Conservation (phyloP, 345 rosid species). For the Citrus glauca region DNA sequence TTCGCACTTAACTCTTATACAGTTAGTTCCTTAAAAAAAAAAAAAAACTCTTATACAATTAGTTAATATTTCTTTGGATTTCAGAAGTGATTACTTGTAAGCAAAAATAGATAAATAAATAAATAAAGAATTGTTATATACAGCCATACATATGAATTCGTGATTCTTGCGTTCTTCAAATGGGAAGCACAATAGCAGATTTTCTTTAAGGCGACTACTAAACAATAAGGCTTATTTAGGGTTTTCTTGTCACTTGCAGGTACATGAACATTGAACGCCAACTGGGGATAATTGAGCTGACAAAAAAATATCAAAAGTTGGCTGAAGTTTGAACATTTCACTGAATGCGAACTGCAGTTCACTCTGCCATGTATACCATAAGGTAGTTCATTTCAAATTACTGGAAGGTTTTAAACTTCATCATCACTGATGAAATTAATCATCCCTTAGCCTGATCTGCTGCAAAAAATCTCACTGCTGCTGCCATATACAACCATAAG, state of each 20-base stretch:
- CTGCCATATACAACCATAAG: not conserved
- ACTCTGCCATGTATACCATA: not conserved
- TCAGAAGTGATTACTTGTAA: too few relatives aligned
- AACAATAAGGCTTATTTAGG: not conserved
- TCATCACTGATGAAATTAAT: too few relatives aligned
- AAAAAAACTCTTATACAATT: too few relatives aligned
- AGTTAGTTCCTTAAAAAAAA: too few relatives aligned
- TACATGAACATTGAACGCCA: not conserved
- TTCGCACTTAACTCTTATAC: too few relatives aligned
- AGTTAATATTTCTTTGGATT: too few relatives aligned
- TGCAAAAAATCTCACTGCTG: slow-evolving; percentile 35
- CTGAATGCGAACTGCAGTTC: not conserved
- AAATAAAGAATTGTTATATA: too few relatives aligned
- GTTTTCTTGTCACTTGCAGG: not conserved
- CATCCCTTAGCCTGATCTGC: too few relatives aligned
- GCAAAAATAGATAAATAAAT: too few relatives aligned
- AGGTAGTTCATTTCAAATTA: not conserved
- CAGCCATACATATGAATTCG: not conserved
- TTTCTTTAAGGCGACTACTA: not conserved
- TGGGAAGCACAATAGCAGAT: not conserved
- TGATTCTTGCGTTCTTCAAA: not conserved
- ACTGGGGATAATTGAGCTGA: not conserved
- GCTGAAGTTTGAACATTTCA: not conserved
- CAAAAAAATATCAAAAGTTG: not conserved
- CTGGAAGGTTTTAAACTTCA: not conserved